A percentile compares a stretch with the other conserved stretches of the same genome.
Evolutionary conservation across 768 basidiomycete genomes (phyloP).

Genomic region (Fistulinella prunicolor): DNA sequence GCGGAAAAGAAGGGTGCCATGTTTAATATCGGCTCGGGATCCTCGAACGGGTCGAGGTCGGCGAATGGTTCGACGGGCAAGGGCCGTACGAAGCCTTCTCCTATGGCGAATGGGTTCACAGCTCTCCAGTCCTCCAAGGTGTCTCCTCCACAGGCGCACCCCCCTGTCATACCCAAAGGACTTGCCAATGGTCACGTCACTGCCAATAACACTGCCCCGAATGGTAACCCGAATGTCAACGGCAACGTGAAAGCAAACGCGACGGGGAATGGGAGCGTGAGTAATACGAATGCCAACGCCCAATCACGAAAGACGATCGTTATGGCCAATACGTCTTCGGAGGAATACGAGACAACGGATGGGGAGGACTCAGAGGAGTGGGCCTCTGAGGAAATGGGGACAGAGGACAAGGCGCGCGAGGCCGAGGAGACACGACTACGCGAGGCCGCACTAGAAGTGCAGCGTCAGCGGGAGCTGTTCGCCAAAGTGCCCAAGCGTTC

Average conservation of each 20-base stretch:
- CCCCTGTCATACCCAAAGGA: conserved; percentile 21
- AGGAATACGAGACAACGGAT: conserved; percentile 53
- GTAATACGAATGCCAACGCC: conserved; percentile 19
- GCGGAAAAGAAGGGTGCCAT: conserved; percentile 30
- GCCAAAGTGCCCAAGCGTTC: conserved; percentile 66
- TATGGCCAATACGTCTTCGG: conserved; percentile 43
- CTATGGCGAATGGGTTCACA: conserved; percentile 9
- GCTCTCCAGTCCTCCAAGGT: conserved; percentile 8
- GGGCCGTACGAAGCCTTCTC: conserved; percentile 7
- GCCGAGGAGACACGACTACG: conserved; percentile 34
- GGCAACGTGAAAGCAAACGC: conserved; percentile 14
- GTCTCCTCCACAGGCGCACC: conserved; percentile 10
- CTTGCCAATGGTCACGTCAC: conserved; percentile 2
- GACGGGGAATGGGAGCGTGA: conserved; percentile 5
- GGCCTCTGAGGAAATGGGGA: conserved; percentile 55
- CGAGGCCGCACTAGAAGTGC: conserved; percentile 60
- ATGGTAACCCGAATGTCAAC: conserved; percentile 12
- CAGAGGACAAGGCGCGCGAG: conserved; percentile 33
- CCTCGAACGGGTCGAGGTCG: conserved; percentile 45
- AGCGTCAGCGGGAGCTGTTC: conserved; percentile 65
- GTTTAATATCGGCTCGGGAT: conserved; percentile 61
- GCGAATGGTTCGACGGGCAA: conserved; percentile 23
- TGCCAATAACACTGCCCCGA: conserved; percentile 5
- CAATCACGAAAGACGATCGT: conserved; percentile 44
- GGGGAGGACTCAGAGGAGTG: conserved; percentile 57